Base-by-base conservation (phyloP, 805 yeast species). In the Cyberlindnera petersonii region DNA sequence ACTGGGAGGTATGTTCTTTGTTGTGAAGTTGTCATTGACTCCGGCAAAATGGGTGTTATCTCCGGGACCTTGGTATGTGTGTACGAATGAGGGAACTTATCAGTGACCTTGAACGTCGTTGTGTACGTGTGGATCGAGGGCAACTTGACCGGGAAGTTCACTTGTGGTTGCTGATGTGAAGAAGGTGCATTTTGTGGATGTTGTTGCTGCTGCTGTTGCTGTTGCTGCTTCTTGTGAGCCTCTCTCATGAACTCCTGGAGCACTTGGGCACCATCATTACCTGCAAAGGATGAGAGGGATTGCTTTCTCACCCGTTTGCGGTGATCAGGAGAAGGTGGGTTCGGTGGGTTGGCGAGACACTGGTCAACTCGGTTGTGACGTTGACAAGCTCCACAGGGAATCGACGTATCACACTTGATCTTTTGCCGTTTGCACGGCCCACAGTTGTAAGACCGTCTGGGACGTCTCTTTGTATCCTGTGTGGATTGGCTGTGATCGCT, bases 371-470 rank as follows among this genome's bases (percentile, higher is more conserved):
- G 51, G 43, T 62, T 63, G 39, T 66, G 63, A 33, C 64, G 54
- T 17, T 51, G 42, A 47, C 79, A 74, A 18, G 72, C 62, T 2
- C 68, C 57, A 50, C 79, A 74, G 1, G 79, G 79, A 7, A 58
- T 57, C 32, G 59, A 50, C 40, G 71, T 64, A 46, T 75, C 77
- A 55, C 80, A 75, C 49, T 72, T 72, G 50, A 73, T 71, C 52
- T 75, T 74, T 40, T 70, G 68, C n/a, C 60, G 53, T 47, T 72
- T 72, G 47, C 80, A 75, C 3, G 76, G 77, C 1, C 78, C 79
- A 52, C 80, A 75, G 39, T 70, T 69, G 49, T 74, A 74, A n/a
- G 75, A 68, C 30, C 79, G 58, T 43, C 79, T 56, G 35, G 65
- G 67, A 10, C 47, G 32, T 40, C 72, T 50, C 40, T 42, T 41